Conservation (phyloP, 768 basidiomycete species). For the Naganishia kalamii region DNA sequence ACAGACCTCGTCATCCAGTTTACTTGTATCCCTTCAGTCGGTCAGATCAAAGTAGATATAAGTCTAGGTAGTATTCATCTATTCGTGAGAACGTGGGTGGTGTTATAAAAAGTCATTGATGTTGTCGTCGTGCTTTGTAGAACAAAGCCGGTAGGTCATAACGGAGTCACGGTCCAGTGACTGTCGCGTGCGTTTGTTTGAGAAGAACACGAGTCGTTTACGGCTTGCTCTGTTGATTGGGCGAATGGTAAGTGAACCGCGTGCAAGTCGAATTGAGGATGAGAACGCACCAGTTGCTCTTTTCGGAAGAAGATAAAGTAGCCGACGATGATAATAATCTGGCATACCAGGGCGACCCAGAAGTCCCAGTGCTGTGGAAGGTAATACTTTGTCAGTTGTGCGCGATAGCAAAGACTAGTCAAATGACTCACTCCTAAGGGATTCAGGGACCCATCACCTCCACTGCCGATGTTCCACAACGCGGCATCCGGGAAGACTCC, state of each 20-base stretch:
- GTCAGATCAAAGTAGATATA: not conserved
- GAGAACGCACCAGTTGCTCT: constrained; percentile 60
- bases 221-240: constrained; percentile 19
- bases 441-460: constrained; percentile 32
- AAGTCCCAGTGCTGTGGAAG: constrained; percentile 53
- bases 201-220: not conserved
- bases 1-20: not conserved
- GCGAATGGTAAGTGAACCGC: not conserved
- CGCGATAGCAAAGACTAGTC: not conserved
- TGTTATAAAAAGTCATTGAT: constrained; percentile 13
- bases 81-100: constrained; percentile 2
- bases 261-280: not conserved
- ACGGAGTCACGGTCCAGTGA: not conserved
- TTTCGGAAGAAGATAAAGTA: constrained; percentile 98
- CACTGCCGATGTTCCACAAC: constrained; percentile 72
- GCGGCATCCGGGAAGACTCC: constrained; percentile 88
- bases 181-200: not conserved
- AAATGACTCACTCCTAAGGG: constrained; percentile 29
- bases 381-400: constrained; percentile 17
- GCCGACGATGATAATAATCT: constrained; percentile 72
- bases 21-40: not conserved
- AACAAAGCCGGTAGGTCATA: constrained; percentile 14
- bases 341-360: constrained; percentile 64
- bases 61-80: constrained; percentile 13
- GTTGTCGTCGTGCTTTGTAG: constrained; percentile 4